These are phyloP conservation scores for Cryptosporidium sp. DNA, from an alignment of 169 alveolate species.

Conservation along the genomic window DNA sequence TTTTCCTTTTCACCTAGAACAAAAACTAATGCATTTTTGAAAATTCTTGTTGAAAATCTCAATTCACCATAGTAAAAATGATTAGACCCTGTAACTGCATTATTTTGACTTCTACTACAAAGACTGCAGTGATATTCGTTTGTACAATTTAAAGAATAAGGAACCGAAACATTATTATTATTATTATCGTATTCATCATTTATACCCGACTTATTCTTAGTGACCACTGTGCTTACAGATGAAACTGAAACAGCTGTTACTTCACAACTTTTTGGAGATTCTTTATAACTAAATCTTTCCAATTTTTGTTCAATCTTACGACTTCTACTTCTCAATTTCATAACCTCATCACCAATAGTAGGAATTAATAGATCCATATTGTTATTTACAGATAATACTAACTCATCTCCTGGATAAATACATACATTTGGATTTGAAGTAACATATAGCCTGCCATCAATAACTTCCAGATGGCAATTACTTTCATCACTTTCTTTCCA, in stretches of 20 bases:
- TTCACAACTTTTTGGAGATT: slow-evolving; percentile 62
- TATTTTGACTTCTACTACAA: slow-evolving; percentile 12
- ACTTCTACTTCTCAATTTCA: slow-evolving; percentile 55
- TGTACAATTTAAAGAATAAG: slow-evolving; percentile 60
- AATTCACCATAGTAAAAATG: neutral
- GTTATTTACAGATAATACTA: slow-evolving; percentile 54
- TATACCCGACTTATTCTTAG: slow-evolving; percentile 6
- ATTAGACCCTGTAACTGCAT: neutral
- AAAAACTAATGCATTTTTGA: slow-evolving; percentile 67
- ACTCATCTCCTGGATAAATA: slow-evolving; percentile 71
- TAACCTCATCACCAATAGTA: slow-evolving; percentile 62
- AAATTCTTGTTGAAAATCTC: slow-evolving; percentile 41
- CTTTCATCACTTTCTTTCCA: slow-evolving; percentile 75
- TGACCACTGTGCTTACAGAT: slow-evolving; percentile 11
- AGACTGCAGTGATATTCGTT: slow-evolving; percentile 59
- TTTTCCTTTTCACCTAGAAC: slow-evolving; percentile 56
- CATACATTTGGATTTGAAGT: slow-evolving; percentile 35
- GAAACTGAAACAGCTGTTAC: slow-evolving; percentile 27
- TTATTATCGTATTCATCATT: slow-evolving; percentile 11
- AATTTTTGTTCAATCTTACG: slow-evolving; percentile 16
- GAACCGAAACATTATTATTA: slow-evolving; percentile 4
- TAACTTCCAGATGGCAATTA: slow-evolving; percentile 59
- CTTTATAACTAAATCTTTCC: slow-evolving; percentile 32
- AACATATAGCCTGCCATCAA: slow-evolving; percentile 55
- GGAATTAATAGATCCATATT: slow-evolving; percentile 65